Percentiles rank a stretch among this genome's conserved stretches.
Conservation (phyloP, 257 asterid genomes). For the Solanum tacnaense region DNA sequence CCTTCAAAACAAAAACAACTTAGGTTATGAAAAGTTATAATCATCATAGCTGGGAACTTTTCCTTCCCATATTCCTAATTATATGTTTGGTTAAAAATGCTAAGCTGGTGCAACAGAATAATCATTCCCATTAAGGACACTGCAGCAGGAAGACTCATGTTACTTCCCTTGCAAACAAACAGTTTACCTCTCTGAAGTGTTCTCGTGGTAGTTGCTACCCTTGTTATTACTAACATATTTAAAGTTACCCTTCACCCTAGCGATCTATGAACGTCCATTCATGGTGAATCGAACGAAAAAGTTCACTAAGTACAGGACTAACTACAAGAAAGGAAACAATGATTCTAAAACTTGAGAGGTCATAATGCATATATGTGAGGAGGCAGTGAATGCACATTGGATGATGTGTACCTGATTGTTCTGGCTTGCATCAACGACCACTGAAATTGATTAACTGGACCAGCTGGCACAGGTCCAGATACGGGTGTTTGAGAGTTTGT, state of each 20-base stretch:
- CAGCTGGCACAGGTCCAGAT: constrained; percentile 28
- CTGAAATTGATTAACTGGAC: constrained; percentile 25
- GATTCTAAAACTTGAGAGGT: neutral
- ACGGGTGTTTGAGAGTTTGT: constrained; percentile 15
- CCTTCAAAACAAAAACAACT: constrained; percentile 6
- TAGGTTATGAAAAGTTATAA: neutral
- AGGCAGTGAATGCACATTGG: neutral
- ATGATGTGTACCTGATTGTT: constrained; percentile 26
- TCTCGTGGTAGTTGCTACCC: neutral
- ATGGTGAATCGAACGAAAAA: neutral
- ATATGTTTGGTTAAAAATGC: neutral
- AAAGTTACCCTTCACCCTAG: neutral
- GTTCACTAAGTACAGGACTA: neutral
- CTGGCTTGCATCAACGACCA: constrained; percentile 43
- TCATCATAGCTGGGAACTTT: neutral
- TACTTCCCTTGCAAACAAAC: neutral
- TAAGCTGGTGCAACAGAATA: neutral
- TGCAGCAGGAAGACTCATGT: neutral
- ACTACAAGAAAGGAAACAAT: neutral
- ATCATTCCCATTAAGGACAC: neutral
- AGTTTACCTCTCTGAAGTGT: neutral
- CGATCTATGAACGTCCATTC: neutral
- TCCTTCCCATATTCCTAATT: neutral
- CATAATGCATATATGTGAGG: neutral
- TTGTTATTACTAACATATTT: neutral